Evolutionary conservation across 1,284 basidiomycete species (phyloP).

Genomic region (Xanthoconium separans): DNA sequence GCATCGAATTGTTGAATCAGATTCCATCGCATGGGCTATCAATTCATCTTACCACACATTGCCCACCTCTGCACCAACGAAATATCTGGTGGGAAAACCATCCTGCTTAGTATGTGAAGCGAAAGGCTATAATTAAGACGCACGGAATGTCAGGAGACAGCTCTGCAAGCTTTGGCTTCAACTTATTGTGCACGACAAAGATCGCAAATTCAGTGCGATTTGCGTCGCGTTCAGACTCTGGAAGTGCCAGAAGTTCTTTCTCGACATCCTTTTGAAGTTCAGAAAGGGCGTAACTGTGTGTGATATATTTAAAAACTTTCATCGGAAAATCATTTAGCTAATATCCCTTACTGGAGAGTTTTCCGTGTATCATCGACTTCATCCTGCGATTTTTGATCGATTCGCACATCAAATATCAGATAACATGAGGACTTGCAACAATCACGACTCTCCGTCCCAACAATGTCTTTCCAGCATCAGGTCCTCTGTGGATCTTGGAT

Average conservation of each 20-base stretch:
- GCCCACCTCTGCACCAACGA: constrained; percentile 61
- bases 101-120: constrained; percentile 11
- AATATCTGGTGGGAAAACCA: constrained; percentile 52
- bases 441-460: constrained; percentile 81
- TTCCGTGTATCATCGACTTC: constrained; percentile 94
- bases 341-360: constrained; percentile 67
- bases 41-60: constrained; percentile 54
- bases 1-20: constrained; percentile 8
- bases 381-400: constrained; percentile 53
- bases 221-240: constrained; percentile 69
- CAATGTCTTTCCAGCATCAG: constrained; percentile 66
- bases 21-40: constrained; percentile 9
- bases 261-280: constrained; percentile 89
- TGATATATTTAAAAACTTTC: constrained; percentile 7
- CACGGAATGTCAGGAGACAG: constrained; percentile 69
- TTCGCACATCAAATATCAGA: constrained; percentile 6
- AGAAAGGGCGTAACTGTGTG: constrained; percentile 74
- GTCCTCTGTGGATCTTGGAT: constrained; percentile 43
- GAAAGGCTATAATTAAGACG: constrained; percentile 21
- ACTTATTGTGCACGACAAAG: constrained; percentile 96
- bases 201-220: constrained; percentile 82
- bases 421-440: constrained; percentile 56
- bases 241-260: constrained; percentile 60
- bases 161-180: constrained; percentile 77
- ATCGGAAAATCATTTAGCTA: not conserved